phyloP scores from a whole-genome alignment of 805 yeast species.

The Candida taoyuanica region DNA sequence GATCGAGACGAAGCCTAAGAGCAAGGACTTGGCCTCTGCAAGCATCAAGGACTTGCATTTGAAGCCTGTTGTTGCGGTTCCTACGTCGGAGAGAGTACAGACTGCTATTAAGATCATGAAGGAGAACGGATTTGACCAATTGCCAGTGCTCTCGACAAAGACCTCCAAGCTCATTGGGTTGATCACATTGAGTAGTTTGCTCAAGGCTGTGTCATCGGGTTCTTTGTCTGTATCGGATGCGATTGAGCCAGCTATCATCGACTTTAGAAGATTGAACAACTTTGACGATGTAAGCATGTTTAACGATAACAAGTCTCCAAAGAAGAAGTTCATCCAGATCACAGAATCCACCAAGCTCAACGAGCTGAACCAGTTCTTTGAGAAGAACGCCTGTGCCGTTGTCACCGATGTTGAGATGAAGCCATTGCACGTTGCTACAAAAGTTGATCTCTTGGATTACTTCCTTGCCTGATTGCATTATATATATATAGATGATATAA shows the following conservation, averaged over 20 bases:
- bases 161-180: constrained; percentile 61
- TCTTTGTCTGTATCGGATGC: constrained; percentile 51
- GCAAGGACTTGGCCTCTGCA: constrained; percentile 45
- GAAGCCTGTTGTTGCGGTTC: constrained; percentile 77
- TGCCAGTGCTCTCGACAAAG: constrained; percentile 60
- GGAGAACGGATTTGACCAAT: constrained; percentile 76
- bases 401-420: constrained; percentile 66
- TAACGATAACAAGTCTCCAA: constrained; percentile 55
- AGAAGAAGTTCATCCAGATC: constrained; percentile 63
- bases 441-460: constrained; percentile 71
- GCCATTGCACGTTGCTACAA: constrained; percentile 82
- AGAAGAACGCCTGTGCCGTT: constrained; percentile 78
- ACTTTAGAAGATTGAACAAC: constrained; percentile 68
- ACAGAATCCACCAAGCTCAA: constrained; percentile 60
- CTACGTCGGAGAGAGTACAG: constrained; percentile 51
- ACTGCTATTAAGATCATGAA: constrained; percentile 67
- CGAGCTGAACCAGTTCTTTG: constrained; percentile 74
- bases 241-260: constrained; percentile 58
- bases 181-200: constrained; percentile 67
- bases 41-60: constrained; percentile 66
- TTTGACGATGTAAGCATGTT: constrained; percentile 54
- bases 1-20: constrained; percentile 42
- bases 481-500: too few species aligned
- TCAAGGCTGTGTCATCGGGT: constrained; percentile 62
- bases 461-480: constrained; percentile 13